Evolutionary conservation across 176 grass and related monocot species (phyloP), one percentile per base, ranked within the genome.

Genomic region (Cocos nucifera): DNA sequence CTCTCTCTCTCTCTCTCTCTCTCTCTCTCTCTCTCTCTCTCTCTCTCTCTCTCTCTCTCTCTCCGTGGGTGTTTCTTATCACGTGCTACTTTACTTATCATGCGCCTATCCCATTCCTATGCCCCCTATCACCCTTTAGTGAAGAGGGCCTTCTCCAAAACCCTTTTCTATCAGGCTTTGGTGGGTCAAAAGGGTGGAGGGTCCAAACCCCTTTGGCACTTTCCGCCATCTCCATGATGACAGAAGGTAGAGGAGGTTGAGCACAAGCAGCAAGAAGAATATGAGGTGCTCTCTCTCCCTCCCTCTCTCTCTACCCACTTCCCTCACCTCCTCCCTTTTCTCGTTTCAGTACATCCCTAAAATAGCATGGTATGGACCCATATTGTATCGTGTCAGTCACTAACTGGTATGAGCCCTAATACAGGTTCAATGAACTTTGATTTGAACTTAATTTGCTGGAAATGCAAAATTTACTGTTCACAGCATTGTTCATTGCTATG

Each of bases 1-100:
- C 52, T 64, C 16, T n/a, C 52, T 15, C 49, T 5, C n/a, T 62
- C 17, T 15, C 1, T 27, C 8, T 14, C 15, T 17, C n/a, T 15
- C 21, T 15, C 21, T 23, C 22, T 12, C 4, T 16, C 9, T 22
- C 39, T 22, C 21, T 19, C 10, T n/a, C n/a, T 62, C 17, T 15
- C 1, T 27, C 8, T 14, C 15, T 17, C n/a, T 15, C 21, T 15
- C 21, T 23, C 22, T 12, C 4, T 16, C 9, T 22, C 39, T 22
- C 21, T 19, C 10, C 8, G 55, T 69, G 66, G 28, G 19, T n/a
- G 2, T 21, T 25, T 19, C 53, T 49, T 69, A 69, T 58, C 53
- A 15, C 50, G 54, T 54, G 18, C 54, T 69, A 32, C 66, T 69
- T 54, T 69, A 32, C 66, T 69, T 69, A 69, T 69, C 66, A 32